Conservation (phyloP, 768 basidiomycete genomes). For the Podaxis sp. region DNA sequence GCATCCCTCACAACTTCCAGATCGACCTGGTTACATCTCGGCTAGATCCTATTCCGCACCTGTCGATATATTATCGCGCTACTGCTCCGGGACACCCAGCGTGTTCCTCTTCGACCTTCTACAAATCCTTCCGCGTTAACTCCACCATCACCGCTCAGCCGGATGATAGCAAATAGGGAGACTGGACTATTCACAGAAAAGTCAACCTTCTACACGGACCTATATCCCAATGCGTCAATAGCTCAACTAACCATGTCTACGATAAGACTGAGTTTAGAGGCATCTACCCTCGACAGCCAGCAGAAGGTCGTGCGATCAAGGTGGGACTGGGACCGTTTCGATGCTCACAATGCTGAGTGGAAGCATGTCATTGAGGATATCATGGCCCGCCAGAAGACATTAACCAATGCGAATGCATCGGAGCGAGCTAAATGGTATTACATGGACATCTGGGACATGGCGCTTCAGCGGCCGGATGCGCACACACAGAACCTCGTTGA, state of each 20-base stretch:
- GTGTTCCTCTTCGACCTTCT: conserved; percentile 10
- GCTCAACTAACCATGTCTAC: conserved; percentile 2
- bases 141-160: background rate
- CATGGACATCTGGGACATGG: conserved; percentile 21
- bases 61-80: conserved; percentile 18
- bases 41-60: conserved; percentile 8
- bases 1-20: background rate
- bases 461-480: conserved; percentile 22
- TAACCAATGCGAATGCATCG: background rate
- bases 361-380: conserved; percentile 6
- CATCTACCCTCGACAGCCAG: background rate
- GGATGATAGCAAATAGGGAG: conserved; percentile 6
- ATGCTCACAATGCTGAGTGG: conserved; percentile 19
- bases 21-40: background rate
- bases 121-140: background rate
- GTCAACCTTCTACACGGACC: conserved; percentile 6
- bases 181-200: conserved; percentile 4
- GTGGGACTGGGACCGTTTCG: conserved; percentile 23
- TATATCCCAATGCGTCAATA: background rate
- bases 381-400: background rate
- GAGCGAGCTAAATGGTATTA: conserved; percentile 16
- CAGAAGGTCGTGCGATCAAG: conserved; percentile 15
- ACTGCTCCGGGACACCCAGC: conserved; percentile 19
- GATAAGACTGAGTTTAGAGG: conserved; percentile 4
- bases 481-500: conserved; percentile 17